Evolutionary conservation across 2,329 filamentous ascomycete species (phyloP).

Genomic region (Neonectria ditissima): DNA sequence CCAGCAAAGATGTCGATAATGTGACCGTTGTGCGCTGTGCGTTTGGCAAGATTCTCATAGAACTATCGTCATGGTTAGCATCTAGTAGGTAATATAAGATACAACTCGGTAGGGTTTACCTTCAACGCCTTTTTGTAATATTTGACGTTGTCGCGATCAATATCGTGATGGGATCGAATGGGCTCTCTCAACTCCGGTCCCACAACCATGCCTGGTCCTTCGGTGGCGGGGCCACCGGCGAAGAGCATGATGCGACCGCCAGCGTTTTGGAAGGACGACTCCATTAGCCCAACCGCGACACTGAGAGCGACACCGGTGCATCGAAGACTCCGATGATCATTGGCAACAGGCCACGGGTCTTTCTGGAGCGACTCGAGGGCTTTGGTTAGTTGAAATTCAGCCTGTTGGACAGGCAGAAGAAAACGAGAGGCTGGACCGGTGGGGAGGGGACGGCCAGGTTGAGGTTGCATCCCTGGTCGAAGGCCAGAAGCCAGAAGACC

Average conservation of each 20-base stretch:
- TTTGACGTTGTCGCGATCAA: slow-evolving; percentile 98
- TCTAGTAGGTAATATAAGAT: background rate
- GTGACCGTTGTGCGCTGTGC: slow-evolving; percentile 95
- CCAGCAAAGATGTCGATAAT: slow-evolving; percentile 98
- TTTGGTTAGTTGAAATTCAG: slow-evolving; percentile 97
- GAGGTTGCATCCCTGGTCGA: slow-evolving; percentile 79
- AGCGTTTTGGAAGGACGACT: slow-evolving; percentile 95
- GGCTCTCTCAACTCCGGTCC: slow-evolving; percentile 95
- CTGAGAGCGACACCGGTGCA: slow-evolving; percentile 97
- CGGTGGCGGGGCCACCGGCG: slow-evolving; percentile 92
- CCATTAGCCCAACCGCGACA: slow-evolving; percentile 90
- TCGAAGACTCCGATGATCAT: slow-evolving; percentile 88
- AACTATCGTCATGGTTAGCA: slow-evolving; percentile 68
- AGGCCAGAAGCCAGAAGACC: slow-evolving; percentile 79
- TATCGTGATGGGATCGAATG: slow-evolving; percentile 98
- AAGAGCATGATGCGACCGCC: slow-evolving; percentile 98
- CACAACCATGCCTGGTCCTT: slow-evolving; percentile 97
- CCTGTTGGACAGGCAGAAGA: slow-evolving; percentile 92
- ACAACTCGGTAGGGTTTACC: slow-evolving; percentile 59
- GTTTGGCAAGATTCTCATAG: slow-evolving; percentile 93
- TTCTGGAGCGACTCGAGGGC: slow-evolving; percentile 94
- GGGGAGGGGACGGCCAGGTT: slow-evolving; percentile 79
- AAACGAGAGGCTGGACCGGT: slow-evolving; percentile 89
- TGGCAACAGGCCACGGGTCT: slow-evolving; percentile 97
- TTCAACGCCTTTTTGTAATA: slow-evolving; percentile 99